A percentile compares a stretch with the other conserved stretches of the same genome.
These are phyloP conservation scores for Platanthera guangdongensis DNA, from an alignment of 106 monocot species.

Conservation along the genomic window DNA sequence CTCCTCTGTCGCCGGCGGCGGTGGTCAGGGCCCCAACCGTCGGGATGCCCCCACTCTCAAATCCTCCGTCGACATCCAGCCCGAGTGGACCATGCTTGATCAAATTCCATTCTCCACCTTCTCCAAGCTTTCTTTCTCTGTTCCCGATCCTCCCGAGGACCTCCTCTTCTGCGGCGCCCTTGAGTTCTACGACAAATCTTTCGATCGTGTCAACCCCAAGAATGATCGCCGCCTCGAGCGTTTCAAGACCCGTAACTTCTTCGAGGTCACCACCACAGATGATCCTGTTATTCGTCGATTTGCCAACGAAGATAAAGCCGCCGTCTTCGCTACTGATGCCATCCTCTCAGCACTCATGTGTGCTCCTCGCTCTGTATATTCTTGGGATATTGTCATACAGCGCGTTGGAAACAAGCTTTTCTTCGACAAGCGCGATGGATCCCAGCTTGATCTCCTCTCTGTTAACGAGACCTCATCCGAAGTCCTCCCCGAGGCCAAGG, in stretches of 20 bases:
- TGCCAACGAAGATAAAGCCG: conserved; percentile 78
- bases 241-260: conserved; percentile 84
- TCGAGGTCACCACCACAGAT: conserved; percentile 89
- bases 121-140: conserved; percentile 82
- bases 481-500: conserved; percentile 78
- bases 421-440: conserved; percentile 95
- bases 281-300: conserved; percentile 93
- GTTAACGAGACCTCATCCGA: conserved; percentile 89
- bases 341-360: conserved; percentile 94
- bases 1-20: neutral
- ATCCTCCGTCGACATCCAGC: conserved; percentile 88
- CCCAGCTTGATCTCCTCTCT: conserved; percentile 79
- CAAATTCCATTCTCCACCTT: conserved; percentile 93
- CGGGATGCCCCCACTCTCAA: conserved; percentile 47
- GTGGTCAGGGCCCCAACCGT: conserved; percentile 11
- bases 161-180: conserved; percentile 76
- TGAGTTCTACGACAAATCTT: conserved; percentile 73
- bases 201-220: conserved; percentile 80
- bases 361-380: conserved; percentile 69
- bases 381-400: conserved; percentile 93
- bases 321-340: conserved; percentile 90
- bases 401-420: conserved; percentile 95
- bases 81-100: conserved; percentile 92
- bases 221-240: conserved; percentile 78
- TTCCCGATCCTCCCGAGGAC: conserved; percentile 82